phyloP scores from a whole-genome alignment of 2,329 filamentous ascomycete genomes.

The Blastomyces percursus region DNA sequence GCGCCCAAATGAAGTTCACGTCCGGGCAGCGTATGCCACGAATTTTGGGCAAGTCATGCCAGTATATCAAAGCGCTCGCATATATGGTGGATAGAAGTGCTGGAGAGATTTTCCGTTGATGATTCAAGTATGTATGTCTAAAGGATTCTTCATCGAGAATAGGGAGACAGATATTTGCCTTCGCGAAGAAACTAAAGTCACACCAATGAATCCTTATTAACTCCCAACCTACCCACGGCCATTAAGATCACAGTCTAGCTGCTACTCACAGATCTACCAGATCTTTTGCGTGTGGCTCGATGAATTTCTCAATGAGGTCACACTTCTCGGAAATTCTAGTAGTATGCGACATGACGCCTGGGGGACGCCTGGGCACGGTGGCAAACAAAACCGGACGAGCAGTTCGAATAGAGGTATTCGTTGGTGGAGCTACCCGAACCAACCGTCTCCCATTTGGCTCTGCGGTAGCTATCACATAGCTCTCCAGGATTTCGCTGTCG shows the following conservation, averaged over 20 bases:
- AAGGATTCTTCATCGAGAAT: conserved; percentile 43
- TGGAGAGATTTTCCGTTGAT: conserved; percentile 40
- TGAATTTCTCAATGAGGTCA: conserved; percentile 42
- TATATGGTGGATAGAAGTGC: conserved; percentile 44
- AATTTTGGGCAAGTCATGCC: conserved; percentile 33
- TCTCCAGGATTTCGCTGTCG: conserved; percentile 44
- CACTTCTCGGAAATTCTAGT: conserved; percentile 28
- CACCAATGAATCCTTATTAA: not conserved
- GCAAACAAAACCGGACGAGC: conserved; percentile 36
- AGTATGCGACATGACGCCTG: conserved; percentile 21
- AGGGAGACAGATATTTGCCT: conserved; percentile 44
- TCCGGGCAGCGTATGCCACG: conserved; percentile 37
- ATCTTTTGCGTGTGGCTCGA: conserved; percentile 36
- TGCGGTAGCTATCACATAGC: conserved; percentile 37
- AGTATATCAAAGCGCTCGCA: conserved; percentile 43
- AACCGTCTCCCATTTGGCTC: conserved; percentile 13
- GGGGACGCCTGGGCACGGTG: conserved; percentile 37
- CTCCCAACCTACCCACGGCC: not conserved
- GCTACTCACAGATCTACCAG: conserved; percentile 36
- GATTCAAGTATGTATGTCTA: conserved; percentile 29
- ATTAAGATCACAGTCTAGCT: not conserved
- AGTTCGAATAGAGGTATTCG: conserved; percentile 11
- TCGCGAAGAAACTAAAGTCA: conserved; percentile 37
- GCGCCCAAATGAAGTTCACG: conserved; percentile 47
- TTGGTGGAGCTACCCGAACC: conserved; percentile 17